A percentile compares a stretch with the other conserved stretches of the same genome.
phyloP scores from a whole-genome alignment of 1,139 yeast species.

The Pichia sp. region DNA sequence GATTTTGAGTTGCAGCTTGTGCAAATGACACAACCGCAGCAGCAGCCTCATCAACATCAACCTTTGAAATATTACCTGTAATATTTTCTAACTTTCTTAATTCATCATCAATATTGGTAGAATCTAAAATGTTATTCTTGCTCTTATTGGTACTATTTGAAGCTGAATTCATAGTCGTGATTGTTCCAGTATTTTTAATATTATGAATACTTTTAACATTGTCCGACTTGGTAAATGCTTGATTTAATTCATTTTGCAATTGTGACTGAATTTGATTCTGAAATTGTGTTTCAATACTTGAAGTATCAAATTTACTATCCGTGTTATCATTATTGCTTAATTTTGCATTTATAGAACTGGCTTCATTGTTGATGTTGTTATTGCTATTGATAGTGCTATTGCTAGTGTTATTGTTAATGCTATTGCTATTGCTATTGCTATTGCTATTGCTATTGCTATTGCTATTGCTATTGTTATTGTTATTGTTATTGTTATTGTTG shows the following conservation, averaged over 20 bases:
- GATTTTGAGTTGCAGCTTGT: slow-evolving; percentile 4
- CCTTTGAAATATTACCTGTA: slow-evolving; percentile 4
- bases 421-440: too few relatives aligned
- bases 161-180: neutral
- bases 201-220: neutral
- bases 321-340: neutral
- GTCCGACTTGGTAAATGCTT: neutral
- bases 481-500: neutral
- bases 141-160: neutral
- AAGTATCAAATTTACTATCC: neutral
- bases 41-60: slow-evolving; percentile 8
- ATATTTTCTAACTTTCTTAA: slow-evolving; percentile 11
- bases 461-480: neutral
- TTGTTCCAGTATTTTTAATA: neutral
- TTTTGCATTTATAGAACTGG: neutral
- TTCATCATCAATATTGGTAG: slow-evolving; percentile 16
- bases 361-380: neutral
- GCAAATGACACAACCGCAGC: slow-evolving; percentile 9
- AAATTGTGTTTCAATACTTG: slow-evolving; percentile 6
- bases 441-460: too few relatives aligned
- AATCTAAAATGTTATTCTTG: slow-evolving; percentile 5
- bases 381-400: too few relatives aligned
- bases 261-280: slow-evolving; percentile 13
- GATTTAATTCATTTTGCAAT: slow-evolving; percentile 7
- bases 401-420: too few relatives aligned